phyloP scores from a whole-genome alignment of 2,329 filamentous ascomycete genomes.

The Cercospora berteroae region DNA sequence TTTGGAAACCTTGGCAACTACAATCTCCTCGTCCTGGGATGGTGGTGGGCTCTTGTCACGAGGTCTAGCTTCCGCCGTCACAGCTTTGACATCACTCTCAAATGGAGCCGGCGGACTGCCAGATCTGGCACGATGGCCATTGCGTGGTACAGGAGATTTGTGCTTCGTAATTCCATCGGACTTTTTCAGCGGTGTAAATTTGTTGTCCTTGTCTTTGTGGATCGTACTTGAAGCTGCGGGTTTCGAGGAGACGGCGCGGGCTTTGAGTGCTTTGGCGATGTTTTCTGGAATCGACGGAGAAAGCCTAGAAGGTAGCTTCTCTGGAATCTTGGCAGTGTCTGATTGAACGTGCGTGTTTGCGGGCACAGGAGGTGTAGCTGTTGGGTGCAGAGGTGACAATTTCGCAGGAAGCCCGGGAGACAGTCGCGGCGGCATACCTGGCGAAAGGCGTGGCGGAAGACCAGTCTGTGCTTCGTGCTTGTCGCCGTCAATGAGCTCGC shows the following conservation, averaged over 20 bases:
- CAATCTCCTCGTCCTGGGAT: slow-evolving; percentile 27
- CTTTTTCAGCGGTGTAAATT: slow-evolving; percentile 26
- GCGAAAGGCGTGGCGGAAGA: slow-evolving; percentile 23
- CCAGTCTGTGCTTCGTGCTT: slow-evolving; percentile 11
- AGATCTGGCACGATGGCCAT: slow-evolving; percentile 33
- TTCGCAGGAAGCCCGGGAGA: slow-evolving; percentile 25
- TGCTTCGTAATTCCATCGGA: slow-evolving; percentile 24
- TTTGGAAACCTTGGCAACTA: slow-evolving; percentile 19
- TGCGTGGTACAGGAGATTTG: slow-evolving; percentile 32
- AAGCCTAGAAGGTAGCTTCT: slow-evolving; percentile 52
- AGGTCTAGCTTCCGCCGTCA: slow-evolving; percentile 11
- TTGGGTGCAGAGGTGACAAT: slow-evolving; percentile 23
- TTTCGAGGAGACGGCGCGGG: slow-evolving; percentile 31
- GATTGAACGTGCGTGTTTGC: neutral
- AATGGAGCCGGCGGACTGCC: slow-evolving; percentile 31
- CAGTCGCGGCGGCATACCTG: slow-evolving; percentile 21
- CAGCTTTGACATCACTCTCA: slow-evolving; percentile 24
- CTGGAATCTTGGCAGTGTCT: neutral
- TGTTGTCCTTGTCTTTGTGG: slow-evolving; percentile 26
- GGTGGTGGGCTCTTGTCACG: slow-evolving; percentile 18
- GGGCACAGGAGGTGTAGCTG: neutral
- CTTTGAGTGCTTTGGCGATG: slow-evolving; percentile 54
- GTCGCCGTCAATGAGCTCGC: slow-evolving; percentile 2
- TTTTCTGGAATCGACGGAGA: slow-evolving; percentile 58
- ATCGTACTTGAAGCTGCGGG: slow-evolving; percentile 13